Conservation (phyloP, 352 stramenopile species). For the Phytophthora citricola region DNA sequence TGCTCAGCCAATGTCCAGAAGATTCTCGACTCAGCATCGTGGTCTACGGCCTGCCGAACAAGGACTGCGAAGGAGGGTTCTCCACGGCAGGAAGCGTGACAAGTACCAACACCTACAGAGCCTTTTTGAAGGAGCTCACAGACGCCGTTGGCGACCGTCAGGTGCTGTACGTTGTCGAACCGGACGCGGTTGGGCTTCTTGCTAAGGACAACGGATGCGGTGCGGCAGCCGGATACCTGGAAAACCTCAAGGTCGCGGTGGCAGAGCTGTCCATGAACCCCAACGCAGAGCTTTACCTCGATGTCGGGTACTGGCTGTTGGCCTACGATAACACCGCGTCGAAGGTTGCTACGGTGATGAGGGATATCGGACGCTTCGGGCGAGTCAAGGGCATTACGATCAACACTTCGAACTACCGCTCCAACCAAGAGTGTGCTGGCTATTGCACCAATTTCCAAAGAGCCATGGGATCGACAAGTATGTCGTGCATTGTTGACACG, state of each 20-base stretch:
- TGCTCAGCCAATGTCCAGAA: conserved; percentile 43
- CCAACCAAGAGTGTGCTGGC: conserved; percentile 49
- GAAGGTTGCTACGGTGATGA: conserved; percentile 44
- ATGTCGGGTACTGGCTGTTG: conserved; percentile 74
- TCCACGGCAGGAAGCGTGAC: conserved; percentile 48
- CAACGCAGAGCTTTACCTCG: conserved; percentile 75
- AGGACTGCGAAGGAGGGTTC: conserved; percentile 65
- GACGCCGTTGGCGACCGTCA: conserved; percentile 54
- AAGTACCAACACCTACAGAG: conserved; percentile 46
- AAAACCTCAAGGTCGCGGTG: conserved; percentile 62
- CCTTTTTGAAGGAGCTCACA: conserved; percentile 54
- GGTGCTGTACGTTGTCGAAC: conserved; percentile 72
- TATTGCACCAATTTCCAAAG: conserved; percentile 66
- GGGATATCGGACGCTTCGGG: conserved; percentile 40
- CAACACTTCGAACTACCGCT: conserved; percentile 82
- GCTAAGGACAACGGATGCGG: conserved; percentile 41
- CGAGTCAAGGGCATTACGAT: conserved; percentile 71
- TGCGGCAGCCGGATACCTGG: conserved; percentile 52
- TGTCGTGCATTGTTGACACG: conserved; percentile 70
- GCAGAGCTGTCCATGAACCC: conserved; percentile 52
- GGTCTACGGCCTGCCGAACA: conserved; percentile 79
- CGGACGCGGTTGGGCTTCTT: conserved; percentile 63
- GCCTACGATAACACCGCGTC: conserved; percentile 19
- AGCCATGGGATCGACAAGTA: conserved; percentile 39
- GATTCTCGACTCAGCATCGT: conserved; percentile 60